Conservation (phyloP, 805 yeast species). For the Metschnikowia baotianmanensis region DNA sequence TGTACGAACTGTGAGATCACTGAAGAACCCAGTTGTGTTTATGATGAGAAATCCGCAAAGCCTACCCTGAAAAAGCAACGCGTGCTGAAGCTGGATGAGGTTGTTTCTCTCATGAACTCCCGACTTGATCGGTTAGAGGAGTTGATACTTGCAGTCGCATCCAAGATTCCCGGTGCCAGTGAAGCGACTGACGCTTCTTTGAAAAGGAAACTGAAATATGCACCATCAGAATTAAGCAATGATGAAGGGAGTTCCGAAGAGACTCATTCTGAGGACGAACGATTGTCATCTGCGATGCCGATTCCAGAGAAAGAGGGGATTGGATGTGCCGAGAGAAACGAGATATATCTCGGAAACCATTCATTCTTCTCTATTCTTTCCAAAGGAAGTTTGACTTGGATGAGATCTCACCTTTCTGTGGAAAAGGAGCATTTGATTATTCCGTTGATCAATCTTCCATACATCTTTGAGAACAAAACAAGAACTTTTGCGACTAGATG, state of each 20-base stretch:
- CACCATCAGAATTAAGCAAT: not conserved
- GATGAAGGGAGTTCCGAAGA: constrained; percentile 1
- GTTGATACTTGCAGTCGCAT: constrained; percentile 2
- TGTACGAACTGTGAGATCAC: constrained; percentile 15
- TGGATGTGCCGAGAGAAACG: constrained; percentile 1
- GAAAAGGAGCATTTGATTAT: constrained; percentile 19
- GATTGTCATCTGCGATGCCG: too few species aligned
- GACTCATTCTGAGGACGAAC: not conserved
- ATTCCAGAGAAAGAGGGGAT: not conserved
- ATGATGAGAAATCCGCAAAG: constrained; percentile 11
- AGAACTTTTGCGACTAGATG: constrained; percentile 23
- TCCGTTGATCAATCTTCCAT: constrained; percentile 32
- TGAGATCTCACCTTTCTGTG: constrained; percentile 26
- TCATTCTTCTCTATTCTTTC: constrained; percentile 37
- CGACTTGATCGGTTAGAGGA: constrained; percentile 9
- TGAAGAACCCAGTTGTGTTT: constrained; percentile 11
- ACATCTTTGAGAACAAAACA: constrained; percentile 21
- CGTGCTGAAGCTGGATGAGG: constrained; percentile 1
- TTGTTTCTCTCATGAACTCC: not conserved
- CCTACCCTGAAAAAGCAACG: constrained; percentile 6
- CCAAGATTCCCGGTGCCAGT: not conserved
- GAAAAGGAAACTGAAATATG: too few species aligned
- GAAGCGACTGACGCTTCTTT: not conserved
- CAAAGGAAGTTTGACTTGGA: constrained; percentile 33
- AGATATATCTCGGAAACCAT: constrained; percentile 35